Conservation (phyloP, 2,329 filamentous ascomycete genomes). For the Fusarium sp. region DNA sequence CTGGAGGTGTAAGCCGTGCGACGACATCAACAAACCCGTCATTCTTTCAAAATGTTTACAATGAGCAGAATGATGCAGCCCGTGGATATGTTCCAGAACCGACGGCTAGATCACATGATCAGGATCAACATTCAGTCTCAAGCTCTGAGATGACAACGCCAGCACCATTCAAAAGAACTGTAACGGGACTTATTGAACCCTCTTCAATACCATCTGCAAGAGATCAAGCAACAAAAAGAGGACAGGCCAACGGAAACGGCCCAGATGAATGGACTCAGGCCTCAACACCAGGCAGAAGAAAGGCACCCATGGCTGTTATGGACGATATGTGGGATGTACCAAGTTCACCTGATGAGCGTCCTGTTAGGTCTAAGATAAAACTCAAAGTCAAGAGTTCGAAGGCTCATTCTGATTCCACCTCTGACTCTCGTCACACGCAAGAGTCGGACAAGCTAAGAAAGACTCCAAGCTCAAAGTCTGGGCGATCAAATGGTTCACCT, state of each 20-base stretch:
- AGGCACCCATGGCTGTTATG: conserved; percentile 35
- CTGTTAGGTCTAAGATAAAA: conserved; percentile 18
- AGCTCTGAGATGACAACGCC: conserved; percentile 42
- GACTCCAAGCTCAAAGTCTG: not conserved
- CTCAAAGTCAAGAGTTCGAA: conserved; percentile 27
- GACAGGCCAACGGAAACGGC: conserved; percentile 15
- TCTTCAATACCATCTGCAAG: conserved; percentile 43
- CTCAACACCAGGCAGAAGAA: conserved; percentile 45
- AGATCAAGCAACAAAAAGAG: conserved; percentile 39
- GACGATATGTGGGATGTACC: conserved; percentile 57
- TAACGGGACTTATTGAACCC: conserved; percentile 41
- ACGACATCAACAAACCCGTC: conserved; percentile 58
- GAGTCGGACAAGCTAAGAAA: not conserved
- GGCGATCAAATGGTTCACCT: not conserved
- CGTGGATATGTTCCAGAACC: conserved; percentile 30
- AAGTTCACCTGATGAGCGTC: conserved; percentile 50
- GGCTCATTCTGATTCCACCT: not conserved
- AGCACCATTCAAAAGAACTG: conserved; percentile 42
- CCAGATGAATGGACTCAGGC: conserved; percentile 47
- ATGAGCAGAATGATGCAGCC: conserved; percentile 54
- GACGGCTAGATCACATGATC: conserved; percentile 6
- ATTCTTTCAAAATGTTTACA: conserved; percentile 59
- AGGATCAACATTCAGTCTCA: conserved; percentile 18
- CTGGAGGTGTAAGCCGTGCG: conserved; percentile 41
- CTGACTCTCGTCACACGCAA: not conserved